Base-by-base conservation (phyloP, 768 basidiomycete genomes). In the Mycena rosella region DNA sequence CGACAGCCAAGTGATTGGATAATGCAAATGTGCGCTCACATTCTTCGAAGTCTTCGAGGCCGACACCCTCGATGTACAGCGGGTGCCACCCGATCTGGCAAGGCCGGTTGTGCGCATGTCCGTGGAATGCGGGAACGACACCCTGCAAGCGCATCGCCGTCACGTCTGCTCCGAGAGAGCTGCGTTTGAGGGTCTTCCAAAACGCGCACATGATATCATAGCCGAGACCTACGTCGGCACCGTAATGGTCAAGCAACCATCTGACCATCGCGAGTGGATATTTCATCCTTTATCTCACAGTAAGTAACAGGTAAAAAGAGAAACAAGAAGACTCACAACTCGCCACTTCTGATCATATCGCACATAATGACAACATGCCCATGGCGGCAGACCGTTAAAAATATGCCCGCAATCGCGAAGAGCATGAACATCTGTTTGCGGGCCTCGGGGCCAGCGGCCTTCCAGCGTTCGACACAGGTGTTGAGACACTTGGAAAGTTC, bases 31-130 rank as follows among this genome's bases (percentile, higher is more conserved):
- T 72, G 0, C 71, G 64, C 51, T 78, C 74, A 58, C 76, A 78
- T 14, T 63, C 74, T 53, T 80, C 75, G 20, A 77, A 70, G 47
- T 80, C 77, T 51, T 78, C 75, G 1, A 76, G 57, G 0, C 78
- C 78, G 30, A 74, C 65, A 11, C 79, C 77, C 22, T 76, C 67
- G 15, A 71, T 59, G 32, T 76, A 76, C 3, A 67, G 63, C 3
- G 75, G 69, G 55, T 70, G 75, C 55, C 66, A 65, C 1, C 38
- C 49, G 1, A 77, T 36, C 61, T 78, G 78, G 55, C 78, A 78
- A 5, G 60, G 15, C 5, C 74, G 59, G 44, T 76, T 77, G 62
- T 77, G 76, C 0, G 76, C 74, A 55, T 77, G 73, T 1, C 75
- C 74, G 45, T 77, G 76, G 24, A 47, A 47, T 20, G 54, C 54